Conservation (phyloP, 75 land plant genomes). For the Chamaecyparis obtusa region DNA sequence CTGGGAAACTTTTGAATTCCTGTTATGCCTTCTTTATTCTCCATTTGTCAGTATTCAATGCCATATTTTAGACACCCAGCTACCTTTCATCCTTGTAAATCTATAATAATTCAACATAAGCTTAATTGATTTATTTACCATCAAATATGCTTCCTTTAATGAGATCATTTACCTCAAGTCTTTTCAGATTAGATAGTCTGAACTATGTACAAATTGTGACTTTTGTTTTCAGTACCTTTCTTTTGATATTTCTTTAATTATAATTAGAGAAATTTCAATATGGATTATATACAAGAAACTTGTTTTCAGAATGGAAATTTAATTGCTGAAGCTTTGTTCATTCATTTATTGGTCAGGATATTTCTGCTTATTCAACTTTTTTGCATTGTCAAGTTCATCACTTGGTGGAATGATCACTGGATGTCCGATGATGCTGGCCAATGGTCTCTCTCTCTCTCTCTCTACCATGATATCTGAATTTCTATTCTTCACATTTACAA, state of each 20-base stretch:
- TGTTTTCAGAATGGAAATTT: neutral
- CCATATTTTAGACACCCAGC: neutral
- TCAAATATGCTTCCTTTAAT: slow-evolving; percentile 4
- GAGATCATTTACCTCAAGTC: neutral
- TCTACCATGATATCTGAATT: neutral
- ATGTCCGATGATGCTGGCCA: slow-evolving; percentile 52
- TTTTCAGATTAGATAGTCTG: neutral
- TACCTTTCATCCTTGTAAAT: neutral
- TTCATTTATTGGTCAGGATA: slow-evolving; percentile 44
- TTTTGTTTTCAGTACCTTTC: neutral
- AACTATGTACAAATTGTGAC: neutral
- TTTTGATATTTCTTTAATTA: neutral
- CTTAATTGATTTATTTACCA: neutral
- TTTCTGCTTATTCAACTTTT: slow-evolving; percentile 85
- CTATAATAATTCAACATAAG: neutral
- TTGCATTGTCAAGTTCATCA: slow-evolving; percentile 82
- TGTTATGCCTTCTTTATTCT: neutral
- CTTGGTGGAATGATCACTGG: slow-evolving; percentile 81
- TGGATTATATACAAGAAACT: neutral
- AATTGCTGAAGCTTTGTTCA: neutral
- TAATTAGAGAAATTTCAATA: slow-evolving; percentile 1
- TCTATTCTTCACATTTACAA: neutral
- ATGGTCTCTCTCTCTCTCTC: slow-evolving; percentile 32
- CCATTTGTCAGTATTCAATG: neutral
- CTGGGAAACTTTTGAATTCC: neutral